These are phyloP conservation scores for Bipolaris bicolor DNA, from an alignment of 2,329 filamentous ascomycete species.

Conservation along the genomic window DNA sequence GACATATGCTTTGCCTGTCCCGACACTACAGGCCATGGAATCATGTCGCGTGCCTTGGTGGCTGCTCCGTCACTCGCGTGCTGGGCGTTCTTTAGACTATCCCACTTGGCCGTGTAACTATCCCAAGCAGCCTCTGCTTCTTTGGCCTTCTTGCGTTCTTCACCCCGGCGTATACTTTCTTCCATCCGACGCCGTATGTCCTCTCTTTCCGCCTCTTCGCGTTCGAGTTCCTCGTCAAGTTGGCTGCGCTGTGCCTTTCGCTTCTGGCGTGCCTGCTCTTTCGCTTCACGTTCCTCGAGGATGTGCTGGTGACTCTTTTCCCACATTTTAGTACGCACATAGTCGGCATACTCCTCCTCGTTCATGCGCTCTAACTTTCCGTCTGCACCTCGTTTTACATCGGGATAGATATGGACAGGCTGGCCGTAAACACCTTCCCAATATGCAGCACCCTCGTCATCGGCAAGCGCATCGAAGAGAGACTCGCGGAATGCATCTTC, in stretches of 20 bases:
- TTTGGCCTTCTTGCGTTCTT: slow-evolving; percentile 64
- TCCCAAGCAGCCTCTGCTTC: slow-evolving; percentile 68
- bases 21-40: slow-evolving; percentile 76
- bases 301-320: slow-evolving; percentile 89
- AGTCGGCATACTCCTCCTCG: slow-evolving; percentile 88
- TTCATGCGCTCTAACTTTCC: slow-evolving; percentile 80
- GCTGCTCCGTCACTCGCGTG: slow-evolving; percentile 19
- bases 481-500: slow-evolving; percentile 87
- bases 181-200: slow-evolving; percentile 70
- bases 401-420: slow-evolving; percentile 81
- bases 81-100: slow-evolving; percentile 49
- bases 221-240: slow-evolving; percentile 51
- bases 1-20: slow-evolving; percentile 64
- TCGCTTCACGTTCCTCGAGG: slow-evolving; percentile 74
- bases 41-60: slow-evolving; percentile 45
- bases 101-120: slow-evolving; percentile 70
- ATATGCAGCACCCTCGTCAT: slow-evolving; percentile 93
- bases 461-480: slow-evolving; percentile 94
- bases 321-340: slow-evolving; percentile 91
- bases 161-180: slow-evolving; percentile 69
- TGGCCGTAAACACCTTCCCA: slow-evolving; percentile 98
- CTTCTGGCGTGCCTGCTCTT: slow-evolving; percentile 55
- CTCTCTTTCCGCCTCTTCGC: slow-evolving; percentile 52
- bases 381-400: slow-evolving; percentile 58
- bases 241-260: slow-evolving; percentile 49